Base-by-base conservation (phyloP, 192 early-diverging fungal species). In the Backusella westeae region DNA sequence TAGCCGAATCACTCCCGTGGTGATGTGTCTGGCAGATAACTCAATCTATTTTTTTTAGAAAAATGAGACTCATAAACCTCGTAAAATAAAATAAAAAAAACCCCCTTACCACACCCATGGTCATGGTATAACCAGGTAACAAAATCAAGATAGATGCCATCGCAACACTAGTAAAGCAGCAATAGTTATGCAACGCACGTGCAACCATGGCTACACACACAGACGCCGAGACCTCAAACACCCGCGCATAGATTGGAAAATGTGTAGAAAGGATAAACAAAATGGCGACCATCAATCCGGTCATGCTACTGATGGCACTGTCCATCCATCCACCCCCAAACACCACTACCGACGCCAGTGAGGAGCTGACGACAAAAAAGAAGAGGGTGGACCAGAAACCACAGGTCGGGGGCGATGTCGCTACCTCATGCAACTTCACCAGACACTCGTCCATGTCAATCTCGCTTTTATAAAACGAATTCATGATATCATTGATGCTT, bases 21-120 rank as follows among this genome's bases (percentile, higher is more conserved):
- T 91, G 82, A 96, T 90, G 79, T 97, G 95, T 41, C 93, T 87
- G 29, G 94, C 93, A 29, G 92, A 89, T 79, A 98, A 80, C 74
- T 98, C 96, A 78, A 96, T 94, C 77, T 81, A 75, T 3, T 32
- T 32, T 32, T 32, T 32, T 3, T 3, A 1, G 32, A 3, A 2
- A 52, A 52, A 52, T 14, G 12, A 52, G n/a, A 19, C 4, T 53
- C n/a, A 53, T 21, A 1, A 53, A 21, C 4, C 14, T 21, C 7
- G 12, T 53, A 21, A 21, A 53, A 23, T 23, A 23, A 23, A 23
- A 23, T 23, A 23, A 29, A 29, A 29, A 29, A 29, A 5, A 7
- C 19, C 1, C 49, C 15, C 36, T 77, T 81, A 81, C 80, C 38
- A 97, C 93, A 29, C 92, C 84, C 39, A 93, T 86, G 1, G 96